Evolutionary conservation across 441 rosid species (phyloP), one percentile per base, ranked within the genome.

Genomic region (Populus hybrid): DNA sequence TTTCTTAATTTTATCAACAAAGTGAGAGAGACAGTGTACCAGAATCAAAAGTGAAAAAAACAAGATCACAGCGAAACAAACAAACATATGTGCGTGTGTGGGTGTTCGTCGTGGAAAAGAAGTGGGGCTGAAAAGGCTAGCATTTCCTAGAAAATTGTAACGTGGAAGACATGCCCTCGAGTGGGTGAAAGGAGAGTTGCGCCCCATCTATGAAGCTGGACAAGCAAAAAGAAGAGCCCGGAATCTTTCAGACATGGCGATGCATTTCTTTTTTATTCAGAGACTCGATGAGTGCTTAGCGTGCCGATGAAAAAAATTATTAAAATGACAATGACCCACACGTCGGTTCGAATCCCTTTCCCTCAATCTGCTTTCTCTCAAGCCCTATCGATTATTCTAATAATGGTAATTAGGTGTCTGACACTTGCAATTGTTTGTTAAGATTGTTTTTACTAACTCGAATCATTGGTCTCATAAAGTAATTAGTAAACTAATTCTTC

Each of bases 101-200:
- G 1, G 8, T 53, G 8, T 6, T 18, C 61, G 61, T 36, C 67
- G 67, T 68, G 50, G 32, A 67, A 75, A 67, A 21, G 32, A 67
- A 28, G 72, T 28, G 21, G 20, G 53, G 32, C 65, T 6, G 24
- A 0, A 72, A 40, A 40, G 21, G n/a, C 28, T 3, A 14, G 59
- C 16, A 42, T 42, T 36, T 21, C 12, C 26, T 40, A 67, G 20
- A 53, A 32, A 69, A 53, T 20, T 68, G 24, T n/a, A 53, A 34
- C 34, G 64, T 66, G 64, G 72, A 68, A 75, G 66, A 67, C 72
- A 67, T 75, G 72, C 30, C 24, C 53, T 36, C 30, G 28, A 11
- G 26, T 59, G 28, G 40, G 8, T 4, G n/a, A 38, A 66, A n/a
- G 7, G n/a, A 30, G 6, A 28, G 72, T 61, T 70, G 69, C 40